Percentiles rank a stretch among this genome's conserved stretches.
Evolutionary conservation across 257 asterid species (phyloP).

Genomic region (Solanum peruvianum): DNA sequence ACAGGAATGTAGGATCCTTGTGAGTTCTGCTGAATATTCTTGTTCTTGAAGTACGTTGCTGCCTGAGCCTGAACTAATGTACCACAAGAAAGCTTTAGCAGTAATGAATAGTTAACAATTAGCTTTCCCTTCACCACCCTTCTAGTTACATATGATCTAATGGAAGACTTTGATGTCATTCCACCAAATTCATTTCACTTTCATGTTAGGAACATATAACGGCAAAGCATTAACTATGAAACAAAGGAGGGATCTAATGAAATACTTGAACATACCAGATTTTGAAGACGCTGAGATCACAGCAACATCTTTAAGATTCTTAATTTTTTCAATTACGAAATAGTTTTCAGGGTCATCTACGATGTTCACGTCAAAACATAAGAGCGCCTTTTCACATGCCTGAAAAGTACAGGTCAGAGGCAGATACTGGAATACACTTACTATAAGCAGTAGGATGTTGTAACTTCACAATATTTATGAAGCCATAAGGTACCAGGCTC

Average conservation of each 20-base stretch:
- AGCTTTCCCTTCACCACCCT: background rate
- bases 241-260: background rate
- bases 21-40: slow-evolving; percentile 16
- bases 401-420: slow-evolving; percentile 8
- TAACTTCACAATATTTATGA: background rate
- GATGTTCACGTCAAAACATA: slow-evolving; percentile 14
- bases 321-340: slow-evolving; percentile 26
- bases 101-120: background rate
- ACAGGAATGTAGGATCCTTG: slow-evolving; percentile 6
- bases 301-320: slow-evolving; percentile 42
- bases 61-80: slow-evolving; percentile 70
- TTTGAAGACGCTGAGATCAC: slow-evolving; percentile 37
- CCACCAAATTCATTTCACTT: background rate
- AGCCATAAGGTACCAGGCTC: background rate
- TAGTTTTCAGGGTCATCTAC: slow-evolving; percentile 15
- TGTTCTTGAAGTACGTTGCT: slow-evolving; percentile 45
- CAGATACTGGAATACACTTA: background rate
- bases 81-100: slow-evolving; percentile 6
- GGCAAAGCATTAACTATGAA: background rate
- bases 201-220: background rate
- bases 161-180: background rate
- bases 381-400: slow-evolving; percentile 73
- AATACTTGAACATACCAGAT: slow-evolving; percentile 38
- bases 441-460: background rate
- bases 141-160: background rate